Evolutionary conservation across 73 alveolate species (phyloP).

Genomic region (Vitrella brassicaformis): DNA sequence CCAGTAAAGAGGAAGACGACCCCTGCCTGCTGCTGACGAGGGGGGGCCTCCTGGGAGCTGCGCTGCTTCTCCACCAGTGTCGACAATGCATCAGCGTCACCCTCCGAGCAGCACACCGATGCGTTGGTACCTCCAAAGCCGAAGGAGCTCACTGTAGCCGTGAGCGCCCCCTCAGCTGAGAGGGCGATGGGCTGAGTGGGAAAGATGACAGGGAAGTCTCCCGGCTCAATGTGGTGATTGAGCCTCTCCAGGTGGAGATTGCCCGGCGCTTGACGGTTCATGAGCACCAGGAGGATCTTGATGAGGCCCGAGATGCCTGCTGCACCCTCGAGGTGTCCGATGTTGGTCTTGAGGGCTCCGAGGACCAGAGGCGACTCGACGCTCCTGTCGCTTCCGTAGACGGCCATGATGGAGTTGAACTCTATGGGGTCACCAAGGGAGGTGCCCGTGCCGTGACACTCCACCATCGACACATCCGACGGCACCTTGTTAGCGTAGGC

Average conservation of each 20-base stretch:
- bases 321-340: constrained; percentile 23
- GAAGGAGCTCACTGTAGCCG: constrained; percentile 8
- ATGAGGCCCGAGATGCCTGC: constrained; percentile 12
- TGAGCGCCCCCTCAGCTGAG: background rate
- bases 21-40: too few species aligned
- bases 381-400: constrained; percentile 4
- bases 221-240: constrained; percentile 13
- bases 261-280: background rate
- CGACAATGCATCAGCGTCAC: background rate
- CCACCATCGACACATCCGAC: constrained; percentile 6
- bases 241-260: constrained; percentile 15
- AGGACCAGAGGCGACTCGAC: constrained; percentile 3
- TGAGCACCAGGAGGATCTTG: constrained; percentile 8
- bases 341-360: constrained; percentile 25
- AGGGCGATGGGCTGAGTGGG: background rate
- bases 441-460: constrained; percentile 16
- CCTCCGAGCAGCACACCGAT: background rate
- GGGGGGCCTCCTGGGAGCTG: background rate
- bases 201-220: constrained; percentile 5
- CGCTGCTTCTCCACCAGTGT: background rate
- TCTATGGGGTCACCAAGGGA: constrained; percentile 16
- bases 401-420: background rate
- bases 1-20: background rate
- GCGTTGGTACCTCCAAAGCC: constrained; percentile 29
- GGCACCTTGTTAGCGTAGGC: constrained; percentile 9